phyloP scores from a whole-genome alignment of 1,284 basidiomycete genomes.

The Ceratobasidium sp. region DNA sequence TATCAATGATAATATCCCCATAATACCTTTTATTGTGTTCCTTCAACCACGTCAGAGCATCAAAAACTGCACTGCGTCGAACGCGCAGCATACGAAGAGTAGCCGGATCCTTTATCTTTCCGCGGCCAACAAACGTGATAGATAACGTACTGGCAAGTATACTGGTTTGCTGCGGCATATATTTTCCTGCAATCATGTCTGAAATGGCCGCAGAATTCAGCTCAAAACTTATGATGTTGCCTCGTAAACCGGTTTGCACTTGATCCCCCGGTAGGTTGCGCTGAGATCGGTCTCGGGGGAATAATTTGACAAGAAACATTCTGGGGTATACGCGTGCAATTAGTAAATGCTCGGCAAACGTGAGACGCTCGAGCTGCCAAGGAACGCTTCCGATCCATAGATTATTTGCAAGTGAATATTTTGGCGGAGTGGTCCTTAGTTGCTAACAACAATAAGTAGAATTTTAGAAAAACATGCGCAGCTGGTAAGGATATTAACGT shows the following conservation, averaged over 20 bases:
- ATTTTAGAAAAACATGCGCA: background rate
- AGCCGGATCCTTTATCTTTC: constrained; percentile 53
- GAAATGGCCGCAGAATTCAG: constrained; percentile 53
- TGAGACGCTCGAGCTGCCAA: constrained; percentile 51
- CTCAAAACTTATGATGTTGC: constrained; percentile 57
- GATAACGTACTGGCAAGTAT: constrained; percentile 56
- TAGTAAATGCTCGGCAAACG: constrained; percentile 54
- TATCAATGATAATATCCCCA: constrained; percentile 15
- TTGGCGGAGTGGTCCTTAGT: constrained; percentile 44
- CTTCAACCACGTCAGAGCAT: constrained; percentile 50
- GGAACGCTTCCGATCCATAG: constrained; percentile 58
- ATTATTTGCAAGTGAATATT: constrained; percentile 55
- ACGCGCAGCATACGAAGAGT: constrained; percentile 54
- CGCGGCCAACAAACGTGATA: constrained; percentile 57
- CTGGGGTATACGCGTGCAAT: constrained; percentile 53
- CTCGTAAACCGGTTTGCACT: constrained; percentile 55
- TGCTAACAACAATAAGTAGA: background rate
- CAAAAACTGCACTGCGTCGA: constrained; percentile 49
- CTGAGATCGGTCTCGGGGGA: constrained; percentile 51
- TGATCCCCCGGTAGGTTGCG: constrained; percentile 46
- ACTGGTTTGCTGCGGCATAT: constrained; percentile 55
- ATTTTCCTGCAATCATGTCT: constrained; percentile 54
- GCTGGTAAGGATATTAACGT: background rate
- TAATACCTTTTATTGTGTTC: constrained; percentile 39
- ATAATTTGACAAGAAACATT: constrained; percentile 57